A percentile compares a stretch with the other conserved stretches of the same genome.
phyloP scores from a whole-genome alignment of 2,329 filamentous ascomycete species.

The Xylaria sp. region DNA sequence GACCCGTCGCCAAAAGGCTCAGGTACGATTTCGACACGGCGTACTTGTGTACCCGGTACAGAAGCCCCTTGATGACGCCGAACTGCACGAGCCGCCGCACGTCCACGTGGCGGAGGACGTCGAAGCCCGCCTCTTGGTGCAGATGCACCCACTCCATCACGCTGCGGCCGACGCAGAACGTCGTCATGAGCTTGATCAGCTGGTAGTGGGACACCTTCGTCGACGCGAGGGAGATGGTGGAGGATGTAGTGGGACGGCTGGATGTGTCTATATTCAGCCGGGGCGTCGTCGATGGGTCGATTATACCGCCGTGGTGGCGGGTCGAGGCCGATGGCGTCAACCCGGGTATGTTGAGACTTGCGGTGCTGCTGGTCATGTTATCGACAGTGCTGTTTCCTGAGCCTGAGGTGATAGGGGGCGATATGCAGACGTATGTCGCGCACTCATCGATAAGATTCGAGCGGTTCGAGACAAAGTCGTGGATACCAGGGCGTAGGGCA shows the following conservation, averaged over 20 bases:
- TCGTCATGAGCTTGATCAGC: conserved; percentile 85
- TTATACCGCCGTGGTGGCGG: background rate
- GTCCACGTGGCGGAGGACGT: conserved; percentile 80
- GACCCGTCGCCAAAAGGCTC: conserved; percentile 64
- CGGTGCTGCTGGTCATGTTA: conserved; percentile 21
- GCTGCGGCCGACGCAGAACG: conserved; percentile 83
- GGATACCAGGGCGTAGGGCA: conserved; percentile 80
- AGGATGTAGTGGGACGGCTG: conserved; percentile 21
- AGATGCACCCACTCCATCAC: conserved; percentile 86
- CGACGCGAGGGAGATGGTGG: background rate
- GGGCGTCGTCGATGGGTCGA: conserved; percentile 16
- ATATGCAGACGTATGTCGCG: conserved; percentile 77
- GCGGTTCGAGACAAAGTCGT: conserved; percentile 79
- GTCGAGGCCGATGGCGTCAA: background rate
- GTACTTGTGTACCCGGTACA: conserved; percentile 94
- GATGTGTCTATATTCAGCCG: conserved; percentile 1
- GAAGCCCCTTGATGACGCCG: conserved; percentile 91
- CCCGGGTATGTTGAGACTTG: conserved; percentile 13
- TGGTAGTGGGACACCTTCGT: conserved; percentile 60
- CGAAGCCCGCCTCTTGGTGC: conserved; percentile 72
- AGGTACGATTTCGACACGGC: conserved; percentile 75
- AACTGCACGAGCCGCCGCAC: conserved; percentile 93
- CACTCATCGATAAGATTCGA: conserved; percentile 86
- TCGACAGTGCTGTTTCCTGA: background rate
- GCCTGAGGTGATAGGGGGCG: background rate